phyloP scores from a whole-genome alignment of 2,329 filamentous ascomycete genomes.

The Diaporthe sp. region DNA sequence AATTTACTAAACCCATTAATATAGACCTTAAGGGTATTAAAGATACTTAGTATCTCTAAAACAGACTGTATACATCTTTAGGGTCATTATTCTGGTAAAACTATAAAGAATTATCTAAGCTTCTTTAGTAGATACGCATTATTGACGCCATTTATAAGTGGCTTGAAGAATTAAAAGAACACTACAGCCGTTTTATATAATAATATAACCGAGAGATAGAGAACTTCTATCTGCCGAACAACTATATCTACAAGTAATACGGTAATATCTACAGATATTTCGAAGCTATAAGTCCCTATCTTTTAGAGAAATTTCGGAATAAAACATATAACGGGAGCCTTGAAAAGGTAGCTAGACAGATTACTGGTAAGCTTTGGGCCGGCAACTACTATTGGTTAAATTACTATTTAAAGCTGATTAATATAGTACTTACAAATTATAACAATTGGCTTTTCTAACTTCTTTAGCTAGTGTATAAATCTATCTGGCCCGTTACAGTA shows the following conservation, averaged over 20 bases:
- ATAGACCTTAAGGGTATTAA: too few relatives aligned
- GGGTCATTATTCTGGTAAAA: too few relatives aligned
- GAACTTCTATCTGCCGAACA: neutral
- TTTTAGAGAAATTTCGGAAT: neutral
- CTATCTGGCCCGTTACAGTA: neutral
- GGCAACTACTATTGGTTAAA: neutral
- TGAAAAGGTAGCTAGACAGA: neutral
- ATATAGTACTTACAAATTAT: neutral
- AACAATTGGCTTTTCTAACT: neutral
- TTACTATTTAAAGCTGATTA: neutral
- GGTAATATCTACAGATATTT: neutral
- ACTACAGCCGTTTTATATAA: too few relatives aligned
- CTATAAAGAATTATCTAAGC: too few relatives aligned
- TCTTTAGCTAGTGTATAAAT: neutral
- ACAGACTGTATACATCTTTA: too few relatives aligned
- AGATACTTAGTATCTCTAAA: too few relatives aligned
- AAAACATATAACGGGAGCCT: neutral
- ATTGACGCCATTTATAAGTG: too few relatives aligned
- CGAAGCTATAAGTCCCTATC: neutral
- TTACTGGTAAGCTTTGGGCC: neutral
- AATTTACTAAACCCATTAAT: too few relatives aligned
- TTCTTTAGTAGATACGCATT: too few relatives aligned
- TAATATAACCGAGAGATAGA: too few relatives aligned
- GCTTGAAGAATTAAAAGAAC: too few relatives aligned
- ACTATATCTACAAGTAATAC: neutral